Conservation (phyloP, 164 flowering plant genomes). For the Magnolia officinalis region DNA sequence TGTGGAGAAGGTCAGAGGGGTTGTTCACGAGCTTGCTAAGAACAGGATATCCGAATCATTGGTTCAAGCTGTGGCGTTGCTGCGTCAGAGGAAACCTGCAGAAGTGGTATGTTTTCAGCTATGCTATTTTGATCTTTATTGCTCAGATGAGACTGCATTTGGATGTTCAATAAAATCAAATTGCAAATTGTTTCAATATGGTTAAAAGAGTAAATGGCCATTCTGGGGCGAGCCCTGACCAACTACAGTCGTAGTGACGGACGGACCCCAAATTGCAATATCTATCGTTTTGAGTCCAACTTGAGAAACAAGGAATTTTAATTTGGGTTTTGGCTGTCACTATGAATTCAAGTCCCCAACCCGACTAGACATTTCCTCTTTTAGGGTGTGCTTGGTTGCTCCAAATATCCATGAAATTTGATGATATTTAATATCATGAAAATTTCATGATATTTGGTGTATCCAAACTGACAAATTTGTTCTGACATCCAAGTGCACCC, state of each 20-base stretch:
- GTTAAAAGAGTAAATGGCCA: not conserved
- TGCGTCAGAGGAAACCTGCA: constrained; percentile 66
- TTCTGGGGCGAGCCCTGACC: too few species aligned
- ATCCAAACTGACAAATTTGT: too few species aligned
- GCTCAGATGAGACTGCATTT: not conserved
- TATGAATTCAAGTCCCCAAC: too few species aligned
- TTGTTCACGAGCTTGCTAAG: constrained; percentile 73
- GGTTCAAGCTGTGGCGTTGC: constrained; percentile 76
- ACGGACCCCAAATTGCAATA: too few species aligned
- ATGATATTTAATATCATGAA: too few species aligned
- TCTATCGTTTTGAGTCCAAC: too few species aligned
- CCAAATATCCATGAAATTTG: not conserved
- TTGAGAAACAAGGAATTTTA: too few species aligned
- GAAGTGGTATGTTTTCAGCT: constrained; percentile 61
- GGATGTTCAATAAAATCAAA: not conserved
- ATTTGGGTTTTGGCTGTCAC: too few species aligned
- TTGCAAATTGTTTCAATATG: not conserved
- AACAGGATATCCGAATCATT: constrained; percentile 68
- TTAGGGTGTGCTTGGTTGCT: not conserved
- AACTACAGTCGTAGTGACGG: too few species aligned
- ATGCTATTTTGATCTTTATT: not conserved
- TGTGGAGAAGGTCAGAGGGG: constrained; percentile 63
- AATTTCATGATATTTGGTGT: too few species aligned
- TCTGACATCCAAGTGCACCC: too few species aligned
- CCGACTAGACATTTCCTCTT: not conserved